Base-by-base conservation (phyloP, 2,329 filamentous ascomycete genomes). In the Nothopassalora personata region DNA sequence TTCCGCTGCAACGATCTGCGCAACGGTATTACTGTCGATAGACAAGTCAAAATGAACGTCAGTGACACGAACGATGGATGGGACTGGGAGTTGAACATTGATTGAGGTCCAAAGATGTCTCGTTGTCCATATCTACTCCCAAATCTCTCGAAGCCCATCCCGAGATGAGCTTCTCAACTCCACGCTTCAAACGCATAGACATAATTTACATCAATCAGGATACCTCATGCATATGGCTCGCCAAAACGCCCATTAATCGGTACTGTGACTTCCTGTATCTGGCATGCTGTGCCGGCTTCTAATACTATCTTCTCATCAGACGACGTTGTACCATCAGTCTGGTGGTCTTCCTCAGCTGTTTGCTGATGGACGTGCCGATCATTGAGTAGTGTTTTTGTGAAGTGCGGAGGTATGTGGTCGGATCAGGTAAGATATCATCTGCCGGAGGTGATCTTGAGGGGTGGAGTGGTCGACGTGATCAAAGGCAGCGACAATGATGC, bases 161-260 rank as follows among this genome's bases (percentile, higher is more conserved):
- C 11, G 49, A 51, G 30, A 6, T 49, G n/a, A 33, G 48, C 48
- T 7, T 48, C 49, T 34, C 28, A 34, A 51, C 30, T 34, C 30
- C 49, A 31, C 49, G 49, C 49, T 51, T 11, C 18, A 5, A 51
- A 51, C 28, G 49, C 49, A 51, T 30, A 51, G 31, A 34, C 15
- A 34, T 15, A 19, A 51, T 18, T 15, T 36, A 13, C 10, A 43
- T 5, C 48, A 15, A 31, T 51, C 11, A 28, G 49, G 27, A 51
- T 51, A 51, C 34, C 48, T 51, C 49, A 34, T 51, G 49, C 49
- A 51, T 10, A 51, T 51, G 49, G 8, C 49, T 51, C 27, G n/a
- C 49, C 3, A 5, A 34, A 51, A 51, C 49, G 49, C 49, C 49
- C 2, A n/a, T 51, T 51, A 34, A 51, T 11, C 49, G 34, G 28